Conservation (phyloP, 2,329 filamentous ascomycete species). For the Apiospora koreana region DNA sequence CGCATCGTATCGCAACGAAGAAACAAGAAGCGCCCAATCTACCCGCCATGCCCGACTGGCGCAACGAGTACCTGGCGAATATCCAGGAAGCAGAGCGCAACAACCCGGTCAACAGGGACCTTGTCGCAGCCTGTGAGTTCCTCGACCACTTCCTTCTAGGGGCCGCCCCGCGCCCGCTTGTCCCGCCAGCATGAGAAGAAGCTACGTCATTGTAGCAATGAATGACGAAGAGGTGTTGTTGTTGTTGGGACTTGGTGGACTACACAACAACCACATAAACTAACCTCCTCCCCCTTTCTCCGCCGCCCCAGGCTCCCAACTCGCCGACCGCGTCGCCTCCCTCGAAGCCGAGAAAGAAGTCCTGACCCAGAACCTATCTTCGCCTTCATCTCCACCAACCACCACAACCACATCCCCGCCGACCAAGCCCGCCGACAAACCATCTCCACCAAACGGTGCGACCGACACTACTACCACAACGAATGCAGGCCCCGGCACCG, state of each 20-base stretch:
- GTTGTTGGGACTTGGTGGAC: too few species aligned
- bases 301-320: constrained; percentile 33
- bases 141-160: constrained; percentile 6
- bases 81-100: constrained; percentile 74
- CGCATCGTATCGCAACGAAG: too few species aligned
- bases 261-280: too few species aligned
- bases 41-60: constrained; percentile 61
- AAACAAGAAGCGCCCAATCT: not conserved
- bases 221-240: too few species aligned
- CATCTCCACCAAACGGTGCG: not conserved
- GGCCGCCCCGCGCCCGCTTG: too few species aligned
- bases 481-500: constrained; percentile 22
- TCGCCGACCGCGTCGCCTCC: constrained; percentile 60
- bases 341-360: constrained; percentile 60
- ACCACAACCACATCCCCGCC: constrained; percentile 9
- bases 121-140: constrained; percentile 77
- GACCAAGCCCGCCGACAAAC: not conserved
- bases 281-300: not conserved
- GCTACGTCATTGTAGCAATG: not conserved
- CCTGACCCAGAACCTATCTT: constrained; percentile 22
- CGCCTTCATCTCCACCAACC: not conserved
- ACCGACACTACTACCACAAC: constrained; percentile 16
- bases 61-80: constrained; percentile 76
- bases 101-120: constrained; percentile 58
- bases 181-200: not conserved